phyloP scores from a whole-genome alignment of 306 rosid species.

The Casuarina equisetifolia region DNA sequence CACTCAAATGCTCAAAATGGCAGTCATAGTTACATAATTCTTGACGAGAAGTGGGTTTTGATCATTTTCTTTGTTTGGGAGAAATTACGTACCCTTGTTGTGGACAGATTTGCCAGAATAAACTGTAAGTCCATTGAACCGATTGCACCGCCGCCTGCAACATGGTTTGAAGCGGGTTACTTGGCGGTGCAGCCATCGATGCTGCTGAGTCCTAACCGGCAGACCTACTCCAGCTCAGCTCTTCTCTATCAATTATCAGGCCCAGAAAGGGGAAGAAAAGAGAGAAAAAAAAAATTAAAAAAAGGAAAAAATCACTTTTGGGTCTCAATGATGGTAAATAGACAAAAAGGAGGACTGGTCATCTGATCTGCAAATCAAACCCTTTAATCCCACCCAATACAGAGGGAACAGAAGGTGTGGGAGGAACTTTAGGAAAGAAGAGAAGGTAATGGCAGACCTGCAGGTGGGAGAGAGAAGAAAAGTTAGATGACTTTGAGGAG shows the following conservation, averaged over 20 bases:
- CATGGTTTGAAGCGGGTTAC: conserved; percentile 58
- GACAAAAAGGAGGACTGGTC: conserved; percentile 8
- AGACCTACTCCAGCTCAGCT: conserved; percentile 1
- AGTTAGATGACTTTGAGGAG: conserved; percentile 67
- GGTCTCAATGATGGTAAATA: conserved; percentile 23
- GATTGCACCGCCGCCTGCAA: conserved; percentile 93
- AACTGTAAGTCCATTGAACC: conserved; percentile 94
- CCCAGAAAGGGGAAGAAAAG: conserved; percentile 10
- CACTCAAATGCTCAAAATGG: no score
- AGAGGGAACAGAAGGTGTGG: conserved; percentile 18
- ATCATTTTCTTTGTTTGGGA: not conserved
- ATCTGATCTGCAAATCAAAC: conserved; percentile 38
- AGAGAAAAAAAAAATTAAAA: not conserved
- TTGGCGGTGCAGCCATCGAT: conserved; percentile 53
- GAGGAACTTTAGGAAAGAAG: conserved; percentile 23
- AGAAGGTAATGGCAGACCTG: conserved; percentile 33
- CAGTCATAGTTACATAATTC: no score
- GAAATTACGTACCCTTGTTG: conserved; percentile 60
- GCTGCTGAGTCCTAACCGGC: conserved; percentile 6
- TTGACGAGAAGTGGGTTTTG: not conserved
- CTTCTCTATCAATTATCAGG: not conserved
- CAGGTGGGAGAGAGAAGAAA: conserved; percentile 10
- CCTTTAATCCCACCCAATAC: not conserved
- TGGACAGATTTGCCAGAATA: conserved; percentile 87
- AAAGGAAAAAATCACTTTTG: conserved; percentile 11